Conservation (phyloP, 768 basidiomycete genomes). For the Hydnum rufescens region DNA sequence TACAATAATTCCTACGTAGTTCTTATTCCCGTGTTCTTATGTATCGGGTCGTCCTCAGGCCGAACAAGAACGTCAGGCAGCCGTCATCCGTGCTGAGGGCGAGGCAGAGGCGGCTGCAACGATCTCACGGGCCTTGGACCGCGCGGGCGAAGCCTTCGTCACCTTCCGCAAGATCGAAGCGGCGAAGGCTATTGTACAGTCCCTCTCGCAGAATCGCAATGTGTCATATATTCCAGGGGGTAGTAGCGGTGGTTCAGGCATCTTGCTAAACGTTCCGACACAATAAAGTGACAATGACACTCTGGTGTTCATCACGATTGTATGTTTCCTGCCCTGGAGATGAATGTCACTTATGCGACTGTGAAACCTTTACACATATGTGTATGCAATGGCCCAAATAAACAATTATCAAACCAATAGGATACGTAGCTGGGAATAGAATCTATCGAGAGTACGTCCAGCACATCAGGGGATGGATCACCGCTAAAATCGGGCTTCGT, state of each 20-base stretch:
- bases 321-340: not conserved
- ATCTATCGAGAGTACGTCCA: no score
- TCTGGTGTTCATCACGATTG: not conserved
- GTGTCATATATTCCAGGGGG: slow-evolving; percentile 63
- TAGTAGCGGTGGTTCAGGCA: slow-evolving; percentile 27
- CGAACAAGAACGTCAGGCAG: slow-evolving; percentile 97
- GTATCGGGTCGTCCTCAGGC: no score
- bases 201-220: slow-evolving; percentile 56
- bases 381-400: no score
- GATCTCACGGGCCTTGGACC: slow-evolving; percentile 76
- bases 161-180: slow-evolving; percentile 93
- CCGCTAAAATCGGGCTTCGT: no score
- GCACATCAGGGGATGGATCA: no score
- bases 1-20: slow-evolving; percentile 15
- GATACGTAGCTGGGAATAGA: no score
- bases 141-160: slow-evolving; percentile 91
- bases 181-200: slow-evolving; percentile 88
- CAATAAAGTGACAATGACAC: slow-evolving; percentile 13
- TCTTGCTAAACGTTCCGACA: slow-evolving; percentile 66
- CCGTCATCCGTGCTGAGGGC: slow-evolving; percentile 94
- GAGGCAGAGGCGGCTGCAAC: slow-evolving; percentile 94
- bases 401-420: no score
- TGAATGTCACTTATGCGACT: no score
- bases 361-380: no score
- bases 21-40: slow-evolving; percentile 2